Base-by-base conservation (phyloP, 495 filamentous ascomycete species). In the Neurospora discreta region DNA sequence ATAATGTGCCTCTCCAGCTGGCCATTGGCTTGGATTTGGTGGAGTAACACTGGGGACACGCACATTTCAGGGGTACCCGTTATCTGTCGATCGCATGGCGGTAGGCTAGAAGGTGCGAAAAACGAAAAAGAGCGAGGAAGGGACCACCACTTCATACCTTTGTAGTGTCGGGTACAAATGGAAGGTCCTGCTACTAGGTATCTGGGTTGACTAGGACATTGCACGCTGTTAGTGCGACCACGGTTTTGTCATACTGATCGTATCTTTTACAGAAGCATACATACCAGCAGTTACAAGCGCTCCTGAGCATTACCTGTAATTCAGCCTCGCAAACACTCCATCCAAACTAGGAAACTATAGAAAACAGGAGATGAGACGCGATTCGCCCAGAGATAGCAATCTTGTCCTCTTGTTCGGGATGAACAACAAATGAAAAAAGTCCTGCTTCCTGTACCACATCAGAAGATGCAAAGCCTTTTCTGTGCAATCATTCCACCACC, bases 61-160 rank as follows among this genome's bases (percentile, higher is more conserved):
- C 70, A 76, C 73, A 77, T 75, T 75, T 78, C 75, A 78, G 76
- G 78, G 76, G 78, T 65, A 65, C 52, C 39, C 68, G 71, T 71
- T 71, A 69, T 71, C 72, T 70, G 76, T 40, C 70, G 76, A 78
- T 78, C 75, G 33, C 70, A 73, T 68, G 41, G 68, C 70, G n/a
- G 42, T 41, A 65, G 23, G n/a, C 52, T 26, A 65, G 52, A 65
- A 65, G 52, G 6, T 65, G 52, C 52, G 52, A 65, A 65, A 60
- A 65, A 65, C 52, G 52, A 65, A 65, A 60, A 65, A 65, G 52
- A 65, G 52, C 52, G 52, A 65, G 52, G 52, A 65, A 65, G 52
- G 52, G 52, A 3, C 52, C 52, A 33, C 23, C 26, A 33, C 52
- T 33, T 60, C 46, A 26, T n/a, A 26, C n/a, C n/a, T 20, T 7